A percentile compares a stretch with the other conserved stretches of the same genome.
Evolutionary conservation across 306 rosid genomes (phyloP).

Genomic region (Citrullus mucosospermus): DNA sequence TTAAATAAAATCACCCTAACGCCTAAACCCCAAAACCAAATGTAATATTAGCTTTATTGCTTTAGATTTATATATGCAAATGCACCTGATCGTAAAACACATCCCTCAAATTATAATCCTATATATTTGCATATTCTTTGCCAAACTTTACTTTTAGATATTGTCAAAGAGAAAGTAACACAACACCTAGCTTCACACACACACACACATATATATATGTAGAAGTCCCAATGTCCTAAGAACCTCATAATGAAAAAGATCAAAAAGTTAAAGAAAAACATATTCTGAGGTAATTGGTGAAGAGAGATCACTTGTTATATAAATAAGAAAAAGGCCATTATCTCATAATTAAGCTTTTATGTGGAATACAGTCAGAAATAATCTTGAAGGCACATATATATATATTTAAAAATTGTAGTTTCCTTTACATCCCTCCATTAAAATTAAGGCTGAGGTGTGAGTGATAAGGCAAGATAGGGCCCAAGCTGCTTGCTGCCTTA

Average conservation of each 20-base stretch:
- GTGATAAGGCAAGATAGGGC: not conserved
- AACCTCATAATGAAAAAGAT: too few relatives aligned
- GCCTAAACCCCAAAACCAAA: not conserved
- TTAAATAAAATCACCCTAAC: too few relatives aligned
- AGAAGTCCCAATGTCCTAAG: too few relatives aligned
- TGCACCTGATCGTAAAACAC: not conserved
- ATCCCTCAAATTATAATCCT: not conserved
- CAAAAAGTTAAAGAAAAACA: not conserved
- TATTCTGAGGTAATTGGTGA: not conserved
- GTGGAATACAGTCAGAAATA: slow-evolving; percentile 3
- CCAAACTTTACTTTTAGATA: not conserved
- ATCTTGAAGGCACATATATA: not conserved
- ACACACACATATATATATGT: not conserved
- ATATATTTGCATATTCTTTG: too few relatives aligned
- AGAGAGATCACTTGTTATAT: not conserved
- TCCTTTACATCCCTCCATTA: not conserved
- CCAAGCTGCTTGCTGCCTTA: not conserved
- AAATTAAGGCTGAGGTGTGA: slow-evolving; percentile 1
- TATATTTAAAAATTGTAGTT: not conserved
- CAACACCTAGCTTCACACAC: not conserved
- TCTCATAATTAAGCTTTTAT: not conserved
- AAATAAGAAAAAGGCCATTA: not conserved
- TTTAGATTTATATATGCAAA: not conserved
- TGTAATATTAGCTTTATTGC: not conserved
- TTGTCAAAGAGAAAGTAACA: not conserved